Base-by-base conservation (phyloP, 2,329 filamentous ascomycete genomes). In the Sporothrix curviconia region DNA sequence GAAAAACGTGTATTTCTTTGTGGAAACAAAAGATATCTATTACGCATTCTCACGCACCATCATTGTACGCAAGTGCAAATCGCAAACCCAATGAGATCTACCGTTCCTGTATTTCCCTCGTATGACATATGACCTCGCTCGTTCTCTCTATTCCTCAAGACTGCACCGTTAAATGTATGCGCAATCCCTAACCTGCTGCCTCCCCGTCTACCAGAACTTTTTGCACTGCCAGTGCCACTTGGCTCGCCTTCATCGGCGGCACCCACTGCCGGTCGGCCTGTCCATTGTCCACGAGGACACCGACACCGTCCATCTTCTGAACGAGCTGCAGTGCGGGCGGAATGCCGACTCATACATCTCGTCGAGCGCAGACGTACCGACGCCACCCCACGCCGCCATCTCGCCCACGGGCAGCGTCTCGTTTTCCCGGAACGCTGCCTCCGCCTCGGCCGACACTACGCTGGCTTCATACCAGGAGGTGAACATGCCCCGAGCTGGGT, bases 391-490 rank as follows among this genome's bases (percentile, higher is more conserved):
- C 1, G 55, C 14, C 0, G 65, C 64, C 55, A 63, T 61, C 4
- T 62, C 64, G 2, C 69, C 69, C 3, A 64, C 2, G 0, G 36
- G 24, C 30, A 70, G 58, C 4, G 24, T 12, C 36, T 64, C 47
- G 55, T 71, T 70, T 43, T 66, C 60, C 5, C 46, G 36, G 34
- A 68, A 66, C 0, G 64, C 47, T 9, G 57, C 57, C 19, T 70
- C 66, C 3, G 64, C 58, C 17, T 60, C 58, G 2, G 54, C 59
- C 2, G 68, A 70, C 8, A 64, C 44, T 24, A 70, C 59, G 2
- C 65, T 66, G 4, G 63, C 67, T 57, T 70, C 66, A 49, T 68
- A 69, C 68, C 67, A 71, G 17, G 63, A 58, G 0, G 62, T 50
- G 17, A 65, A 60, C 7, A 63, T 47, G 17, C 67, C 67, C 0